Evolutionary conservation across 2,329 filamentous ascomycete genomes (phyloP).

Genomic region (Epichloe typhina): DNA sequence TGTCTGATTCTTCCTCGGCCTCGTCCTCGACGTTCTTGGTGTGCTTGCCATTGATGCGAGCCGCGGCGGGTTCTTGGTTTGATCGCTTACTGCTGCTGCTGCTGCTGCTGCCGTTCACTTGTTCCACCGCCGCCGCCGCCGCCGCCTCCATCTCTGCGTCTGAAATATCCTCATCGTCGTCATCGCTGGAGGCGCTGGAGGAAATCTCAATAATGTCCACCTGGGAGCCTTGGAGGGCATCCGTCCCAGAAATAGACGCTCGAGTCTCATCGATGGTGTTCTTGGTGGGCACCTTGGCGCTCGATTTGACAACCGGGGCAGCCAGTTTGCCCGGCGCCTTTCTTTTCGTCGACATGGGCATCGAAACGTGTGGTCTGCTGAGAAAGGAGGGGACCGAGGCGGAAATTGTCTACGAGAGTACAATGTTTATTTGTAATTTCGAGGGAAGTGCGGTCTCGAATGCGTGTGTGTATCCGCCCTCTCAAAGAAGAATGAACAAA

Average conservation of each 20-base stretch:
- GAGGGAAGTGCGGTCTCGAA: not conserved
- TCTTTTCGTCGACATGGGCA: slow-evolving; percentile 45
- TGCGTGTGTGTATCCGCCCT: slow-evolving; percentile 2
- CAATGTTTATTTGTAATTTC: not conserved
- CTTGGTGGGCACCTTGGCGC: slow-evolving; percentile 37
- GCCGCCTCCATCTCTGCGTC: slow-evolving; percentile 19
- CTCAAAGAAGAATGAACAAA: not conserved
- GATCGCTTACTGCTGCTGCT: slow-evolving; percentile 6
- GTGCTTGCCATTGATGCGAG: slow-evolving; percentile 15
- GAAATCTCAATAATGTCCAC: slow-evolving; percentile 42
- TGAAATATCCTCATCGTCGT: slow-evolving; percentile 31
- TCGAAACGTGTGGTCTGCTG: slow-evolving; percentile 4
- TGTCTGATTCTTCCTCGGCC: slow-evolving; percentile 27
- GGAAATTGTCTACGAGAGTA: not conserved
- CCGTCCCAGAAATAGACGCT: slow-evolving; percentile 35
- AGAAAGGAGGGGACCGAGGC: not conserved
- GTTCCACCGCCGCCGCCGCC: slow-evolving; percentile 3
- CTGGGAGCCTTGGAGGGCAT: slow-evolving; percentile 23
- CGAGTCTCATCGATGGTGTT: slow-evolving; percentile 44
- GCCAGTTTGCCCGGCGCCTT: slow-evolving; percentile 46
- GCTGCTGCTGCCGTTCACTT: slow-evolving; percentile 6
- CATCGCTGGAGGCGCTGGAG: slow-evolving; percentile 39
- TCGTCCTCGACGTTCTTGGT: slow-evolving; percentile 13
- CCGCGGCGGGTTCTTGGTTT: slow-evolving; percentile 3
- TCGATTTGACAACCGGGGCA: slow-evolving; percentile 38